These are phyloP conservation scores for Thyridium curvatum DNA, from an alignment of 2,329 filamentous ascomycete genomes.

Conservation along the genomic window DNA sequence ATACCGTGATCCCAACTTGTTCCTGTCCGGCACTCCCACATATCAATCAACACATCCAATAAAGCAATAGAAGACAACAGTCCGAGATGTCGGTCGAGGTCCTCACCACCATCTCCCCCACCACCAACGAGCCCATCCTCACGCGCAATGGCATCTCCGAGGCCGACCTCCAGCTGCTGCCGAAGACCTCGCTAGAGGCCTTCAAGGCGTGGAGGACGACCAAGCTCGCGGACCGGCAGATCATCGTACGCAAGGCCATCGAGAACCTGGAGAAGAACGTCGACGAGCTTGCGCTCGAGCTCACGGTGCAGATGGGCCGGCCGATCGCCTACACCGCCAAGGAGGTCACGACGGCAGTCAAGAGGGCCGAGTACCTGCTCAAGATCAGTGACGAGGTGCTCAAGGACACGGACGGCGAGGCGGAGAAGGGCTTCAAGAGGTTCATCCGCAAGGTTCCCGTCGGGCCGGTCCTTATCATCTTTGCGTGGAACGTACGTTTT, in stretches of 20 bases:
- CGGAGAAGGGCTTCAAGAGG: conserved; percentile 81
- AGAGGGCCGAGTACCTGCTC: conserved; percentile 78
- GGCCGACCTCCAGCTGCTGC: conserved; percentile 65
- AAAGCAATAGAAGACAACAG: background rate
- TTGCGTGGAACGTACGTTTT: conserved; percentile 84
- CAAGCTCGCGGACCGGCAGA: conserved; percentile 66
- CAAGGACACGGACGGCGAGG: conserved; percentile 73
- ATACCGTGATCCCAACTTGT: too few species aligned
- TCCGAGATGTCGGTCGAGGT: conserved; percentile 38
- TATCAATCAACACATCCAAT: too few species aligned
- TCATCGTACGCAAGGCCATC: conserved; percentile 75
- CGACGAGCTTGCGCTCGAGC: conserved; percentile 74
- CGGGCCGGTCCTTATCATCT: conserved; percentile 81
- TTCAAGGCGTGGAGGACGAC: conserved; percentile 76
- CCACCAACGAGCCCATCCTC: conserved; percentile 77
- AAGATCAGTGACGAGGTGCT: conserved; percentile 76
- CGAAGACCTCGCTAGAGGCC: conserved; percentile 63
- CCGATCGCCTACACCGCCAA: conserved; percentile 82
- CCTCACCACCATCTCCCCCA: conserved; percentile 79
- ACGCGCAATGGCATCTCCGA: conserved; percentile 69
- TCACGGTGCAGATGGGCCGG: conserved; percentile 92
- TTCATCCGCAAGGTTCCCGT: conserved; percentile 86
- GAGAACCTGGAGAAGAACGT: conserved; percentile 62
- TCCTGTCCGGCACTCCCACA: too few species aligned
- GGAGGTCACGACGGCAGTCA: conserved; percentile 80